Conservation (phyloP, 345 rosid genomes). For the Heritiera littoralis region DNA sequence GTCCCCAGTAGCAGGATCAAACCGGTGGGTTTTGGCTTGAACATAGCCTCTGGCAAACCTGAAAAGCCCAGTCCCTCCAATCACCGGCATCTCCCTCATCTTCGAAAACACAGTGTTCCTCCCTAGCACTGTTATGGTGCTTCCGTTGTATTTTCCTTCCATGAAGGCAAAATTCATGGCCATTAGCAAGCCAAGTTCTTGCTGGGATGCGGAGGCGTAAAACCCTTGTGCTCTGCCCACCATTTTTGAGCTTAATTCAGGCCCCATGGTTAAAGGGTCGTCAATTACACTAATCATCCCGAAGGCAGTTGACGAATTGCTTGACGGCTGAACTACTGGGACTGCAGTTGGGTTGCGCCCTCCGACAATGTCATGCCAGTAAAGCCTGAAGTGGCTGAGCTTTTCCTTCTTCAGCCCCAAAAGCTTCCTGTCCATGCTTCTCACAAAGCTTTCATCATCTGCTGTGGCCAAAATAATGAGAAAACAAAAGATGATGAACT, state of each 20-base stretch:
- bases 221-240: constrained; percentile 82
- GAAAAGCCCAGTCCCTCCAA: constrained; percentile 79
- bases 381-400: constrained; percentile 59
- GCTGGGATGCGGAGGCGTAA: constrained; percentile 54
- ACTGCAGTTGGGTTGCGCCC: constrained; percentile 57
- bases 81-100: constrained; percentile 76
- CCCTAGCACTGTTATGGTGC: constrained; percentile 53
- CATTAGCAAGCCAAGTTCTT: constrained; percentile 62
- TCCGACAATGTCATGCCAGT: constrained; percentile 65
- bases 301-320: constrained; percentile 39
- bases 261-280: constrained; percentile 59
- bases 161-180: constrained; percentile 67
- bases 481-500: constrained; percentile 13
- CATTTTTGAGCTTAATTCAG: constrained; percentile 51
- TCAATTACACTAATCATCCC: constrained; percentile 64
- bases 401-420: constrained; percentile 51
- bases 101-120: constrained; percentile 51
- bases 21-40: constrained; percentile 43
- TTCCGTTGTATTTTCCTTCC: constrained; percentile 60
- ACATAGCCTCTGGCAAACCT: constrained; percentile 78
- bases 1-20: constrained; percentile 19
- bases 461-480: background rate
- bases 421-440: constrained; percentile 36
- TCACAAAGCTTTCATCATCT: constrained; percentile 30
- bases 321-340: constrained; percentile 36